Conservation (phyloP, 768 basidiomycete species). For the Xerocomellus amylosporus region DNA sequence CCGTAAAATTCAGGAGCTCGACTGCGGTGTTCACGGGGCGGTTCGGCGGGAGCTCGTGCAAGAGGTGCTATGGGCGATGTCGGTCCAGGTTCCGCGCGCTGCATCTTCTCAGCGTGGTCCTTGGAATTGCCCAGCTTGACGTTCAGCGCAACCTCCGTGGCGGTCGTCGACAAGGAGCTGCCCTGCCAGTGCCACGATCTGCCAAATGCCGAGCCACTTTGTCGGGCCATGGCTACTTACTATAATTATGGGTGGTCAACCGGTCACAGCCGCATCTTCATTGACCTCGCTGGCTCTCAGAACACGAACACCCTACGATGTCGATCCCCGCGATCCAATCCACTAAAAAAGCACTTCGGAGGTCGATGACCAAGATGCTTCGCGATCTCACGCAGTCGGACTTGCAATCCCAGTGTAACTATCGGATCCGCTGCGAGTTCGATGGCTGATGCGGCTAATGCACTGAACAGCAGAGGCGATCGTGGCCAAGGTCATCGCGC, state of each 20-base stretch:
- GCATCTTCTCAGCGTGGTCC: conserved; percentile 6
- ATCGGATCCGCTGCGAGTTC: neutral
- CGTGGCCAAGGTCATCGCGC: conserved; percentile 43
- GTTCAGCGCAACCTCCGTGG: conserved; percentile 25
- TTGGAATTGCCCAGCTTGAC: neutral
- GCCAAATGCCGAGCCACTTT: conserved; percentile 11
- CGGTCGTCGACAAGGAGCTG: conserved; percentile 1
- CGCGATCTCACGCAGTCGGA: conserved; percentile 41
- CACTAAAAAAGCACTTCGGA: conserved; percentile 57
- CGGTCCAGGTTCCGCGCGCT: conserved; percentile 21
- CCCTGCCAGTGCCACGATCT: neutral
- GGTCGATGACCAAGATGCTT: conserved; percentile 45
- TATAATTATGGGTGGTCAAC: too few relatives aligned
- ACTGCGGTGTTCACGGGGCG: conserved; percentile 48
- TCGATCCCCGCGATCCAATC: conserved; percentile 29
- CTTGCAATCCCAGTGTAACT: conserved; percentile 60
- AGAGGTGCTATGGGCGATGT: conserved; percentile 46
- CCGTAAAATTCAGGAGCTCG: conserved; percentile 86
- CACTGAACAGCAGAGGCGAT: conserved; percentile 34
- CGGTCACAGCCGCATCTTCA: neutral
- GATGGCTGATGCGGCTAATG: conserved; percentile 3
- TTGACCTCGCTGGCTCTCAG: neutral
- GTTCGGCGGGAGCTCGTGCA: conserved; percentile 40
- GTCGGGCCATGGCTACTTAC: neutral
- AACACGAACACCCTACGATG: conserved; percentile 14